These are phyloP conservation scores for Tulasnella sp. DNA, from an alignment of 768 basidiomycete genomes.

Conservation along the genomic window DNA sequence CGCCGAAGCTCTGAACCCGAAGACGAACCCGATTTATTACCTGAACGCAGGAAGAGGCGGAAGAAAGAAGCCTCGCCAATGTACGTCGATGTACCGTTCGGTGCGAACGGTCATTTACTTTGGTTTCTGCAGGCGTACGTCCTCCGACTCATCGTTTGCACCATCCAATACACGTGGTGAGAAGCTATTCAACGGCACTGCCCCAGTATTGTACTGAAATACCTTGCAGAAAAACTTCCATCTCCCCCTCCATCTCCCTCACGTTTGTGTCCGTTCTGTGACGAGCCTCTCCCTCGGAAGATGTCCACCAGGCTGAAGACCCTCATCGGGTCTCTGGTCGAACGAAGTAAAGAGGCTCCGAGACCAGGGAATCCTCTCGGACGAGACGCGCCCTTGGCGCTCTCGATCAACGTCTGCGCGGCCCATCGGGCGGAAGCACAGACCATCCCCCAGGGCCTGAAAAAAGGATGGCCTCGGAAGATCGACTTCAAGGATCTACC, in stretches of 20 bases:
- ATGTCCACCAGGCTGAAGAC: constrained; percentile 57
- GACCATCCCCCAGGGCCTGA: constrained; percentile 65
- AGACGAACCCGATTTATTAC: background rate
- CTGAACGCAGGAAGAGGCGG: background rate
- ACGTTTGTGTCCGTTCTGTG: constrained; percentile 72
- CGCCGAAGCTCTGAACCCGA: background rate
- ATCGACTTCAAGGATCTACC: constrained; percentile 62
- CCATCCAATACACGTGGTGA: background rate
- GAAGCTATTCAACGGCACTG: background rate
- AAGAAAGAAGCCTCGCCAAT: constrained; percentile 37
- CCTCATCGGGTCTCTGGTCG: constrained; percentile 50
- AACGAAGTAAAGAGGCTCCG: constrained; percentile 56
- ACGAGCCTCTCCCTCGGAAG: constrained; percentile 57
- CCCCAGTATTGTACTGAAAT: background rate
- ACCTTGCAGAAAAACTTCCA: background rate
- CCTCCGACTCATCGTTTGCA: background rate
- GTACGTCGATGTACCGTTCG: background rate
- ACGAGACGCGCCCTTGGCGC: constrained; percentile 46
- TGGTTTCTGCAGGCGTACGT: background rate
- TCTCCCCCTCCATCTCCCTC: constrained; percentile 39
- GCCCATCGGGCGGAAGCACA: constrained; percentile 73
- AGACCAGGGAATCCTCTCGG: constrained; percentile 68
- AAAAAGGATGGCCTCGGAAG: constrained; percentile 68
- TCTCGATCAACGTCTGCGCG: constrained; percentile 67
- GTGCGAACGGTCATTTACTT: background rate